Base-by-base conservation (phyloP, 139 green algal species). In the Pycnococcus provasolii region DNA sequence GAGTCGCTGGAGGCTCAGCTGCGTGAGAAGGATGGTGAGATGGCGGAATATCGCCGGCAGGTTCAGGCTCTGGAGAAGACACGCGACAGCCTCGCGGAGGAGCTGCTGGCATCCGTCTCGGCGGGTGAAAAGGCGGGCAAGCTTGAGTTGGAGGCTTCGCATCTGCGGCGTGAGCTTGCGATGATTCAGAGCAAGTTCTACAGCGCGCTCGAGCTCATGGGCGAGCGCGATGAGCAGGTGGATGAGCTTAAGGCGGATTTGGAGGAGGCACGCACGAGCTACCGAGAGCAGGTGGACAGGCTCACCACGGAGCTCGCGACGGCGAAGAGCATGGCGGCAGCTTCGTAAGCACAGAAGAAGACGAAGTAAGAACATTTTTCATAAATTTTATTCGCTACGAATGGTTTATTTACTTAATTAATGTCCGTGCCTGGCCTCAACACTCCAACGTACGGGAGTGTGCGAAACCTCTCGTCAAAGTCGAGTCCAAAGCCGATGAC, bases 401-500 rank as follows among this genome's bases (percentile, higher is more conserved):
- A 26, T 26, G 26, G 55, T 57, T 15, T 57, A 13, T 37, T 62
- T 46, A 7, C 26, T 26, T 26, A 26, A 26, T 26, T 26, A 67
- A 41, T 26, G 26, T 26, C 64, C 79, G 26, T 26, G 26, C 26
- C 75, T 0, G 81, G 76, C 58, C 79, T 85, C 37, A 95, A 67
- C 0, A 94, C 83, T 2, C 89, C 89, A 4, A 95, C 68, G 62
- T 90, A 94, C 1, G 84, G 83, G 60, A 95, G 67, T 2, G 58
- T 80, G 9, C 89, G 68, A 66, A 87, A 96, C 42, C 73, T 42
- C 61, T 93, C 85, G 37, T 87, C 76, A 58, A 84, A 97, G 77
- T 97, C 91, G 60, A 97, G 76, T 3, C 91, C 91, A 65, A 93
- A 96, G 3, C 91, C 91, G 1, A 96, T 81, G n/a, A 96, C 88